Evolutionary conservation across 768 basidiomycete genomes (phyloP), one percentile per base, ranked within the genome.

Genomic region (Lentinula guzmanii): DNA sequence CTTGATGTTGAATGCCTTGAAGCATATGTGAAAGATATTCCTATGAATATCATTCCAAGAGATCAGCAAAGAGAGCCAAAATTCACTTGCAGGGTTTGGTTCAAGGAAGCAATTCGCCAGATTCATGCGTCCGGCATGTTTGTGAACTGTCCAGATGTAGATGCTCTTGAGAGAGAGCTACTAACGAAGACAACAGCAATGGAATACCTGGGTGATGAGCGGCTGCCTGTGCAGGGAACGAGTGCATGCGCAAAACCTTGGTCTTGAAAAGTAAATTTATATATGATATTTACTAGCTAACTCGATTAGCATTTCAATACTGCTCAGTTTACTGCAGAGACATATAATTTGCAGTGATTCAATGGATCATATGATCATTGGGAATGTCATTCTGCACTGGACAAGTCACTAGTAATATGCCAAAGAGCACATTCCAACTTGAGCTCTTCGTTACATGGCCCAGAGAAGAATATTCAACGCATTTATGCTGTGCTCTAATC

Each of bases 61-160:
- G 55, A 57, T 18, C 34, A 42, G 33, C 45, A 46, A 18, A 58
- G 24, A 16, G 56, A 37, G 34, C 9, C 9, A 21, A 41, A 37
- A 7, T 58, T 58, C 28, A 58, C 56, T 31, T 58, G 56, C 35
- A 37, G 56, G n/a, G 56, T 58, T 41, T 58, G 56, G 56, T 58
- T 58, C 37, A 58, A 58, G 35, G 34, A 58, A 31, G 56, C 56
- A 16, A 58, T 58, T 41, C 56, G 56, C 7, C 34, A 37, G n/a
- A 4, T 58, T 28, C 33, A 58, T 16, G 56, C 33, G 37, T 33
- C 56, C 5, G 56, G 56, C 7, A 28, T 58, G 11, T 58, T 58
- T 31, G 56, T 58, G 15, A 58, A 43, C 9, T 58, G 56, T 24
- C 4, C 34, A 33, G 56, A 58, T 41, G 56, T 58, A 4, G 56